Evolutionary conservation across 2,329 filamentous ascomycete species (phyloP), one percentile per base, ranked within the genome.

Genomic region (Colletotrichum navitas): DNA sequence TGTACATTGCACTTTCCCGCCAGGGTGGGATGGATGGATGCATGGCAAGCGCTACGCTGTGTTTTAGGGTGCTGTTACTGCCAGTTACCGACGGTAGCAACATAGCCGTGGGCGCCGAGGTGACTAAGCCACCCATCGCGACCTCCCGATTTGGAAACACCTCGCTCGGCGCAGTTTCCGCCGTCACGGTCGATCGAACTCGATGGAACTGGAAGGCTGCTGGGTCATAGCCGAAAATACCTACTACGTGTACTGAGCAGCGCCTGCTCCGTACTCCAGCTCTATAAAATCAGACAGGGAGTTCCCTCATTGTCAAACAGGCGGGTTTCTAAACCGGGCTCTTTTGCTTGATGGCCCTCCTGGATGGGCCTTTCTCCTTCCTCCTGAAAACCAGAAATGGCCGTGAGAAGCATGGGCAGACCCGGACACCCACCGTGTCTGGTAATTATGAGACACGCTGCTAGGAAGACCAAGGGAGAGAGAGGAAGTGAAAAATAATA

Each of bases 211-310:
- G 58, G 29, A 32, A 49, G 43, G 14, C 21, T 26, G 39, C 41
- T 24, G 45, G 34, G 49, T 24, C 45, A 16, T 43, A 24, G 41
- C 43, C 21, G 21, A n/a, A 21, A 45, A 21, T 45, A 10, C 41
- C 41, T 21, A 11, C 11, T 39, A 39, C 36, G 11, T 39, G 12
- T 39, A 36, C 10, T 6, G 6, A 11, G 12, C 18, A 21, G 41
- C 16, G 14, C 43, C 21, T 49, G 29, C 41, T 49, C 45, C 41
- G 49, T 49, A 39, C 41, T 49, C 54, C 41, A 60, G 26, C 55
- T 55, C 55, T 70, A 61, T 66, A 66, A 29, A 60, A 60, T 36
- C 29, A 26, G 32, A 60, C 36, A 39, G 39, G 36, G 54, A n/a
- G 47, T 52, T 26, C 61, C 62, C 43, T 59, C 45, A 41, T 55